phyloP scores from a whole-genome alignment of 352 stramenopile genomes.

The Chrysophaeum taylorii region DNA sequence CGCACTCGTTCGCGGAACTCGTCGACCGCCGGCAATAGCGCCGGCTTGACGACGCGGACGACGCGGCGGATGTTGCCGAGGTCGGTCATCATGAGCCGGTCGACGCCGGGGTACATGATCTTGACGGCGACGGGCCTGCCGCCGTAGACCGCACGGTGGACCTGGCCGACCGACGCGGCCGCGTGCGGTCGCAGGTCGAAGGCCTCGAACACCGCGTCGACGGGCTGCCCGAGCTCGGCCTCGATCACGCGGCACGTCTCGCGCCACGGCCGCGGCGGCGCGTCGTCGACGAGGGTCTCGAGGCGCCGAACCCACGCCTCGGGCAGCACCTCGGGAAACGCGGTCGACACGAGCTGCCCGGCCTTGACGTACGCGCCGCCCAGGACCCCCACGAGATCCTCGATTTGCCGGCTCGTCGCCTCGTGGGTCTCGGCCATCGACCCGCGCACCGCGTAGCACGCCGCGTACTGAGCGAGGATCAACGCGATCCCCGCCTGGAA shows the following conservation, averaged over 20 bases:
- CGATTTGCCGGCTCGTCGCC: background rate
- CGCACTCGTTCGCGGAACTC: background rate
- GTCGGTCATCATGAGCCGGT: background rate
- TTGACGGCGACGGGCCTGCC: conserved; percentile 69
- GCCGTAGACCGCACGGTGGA: conserved; percentile 46
- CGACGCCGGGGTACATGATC: conserved; percentile 31
- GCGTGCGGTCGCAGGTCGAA: conserved; percentile 68
- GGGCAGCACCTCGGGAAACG: conserved; percentile 1
- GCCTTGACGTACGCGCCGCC: conserved; percentile 4
- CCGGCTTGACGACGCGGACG: conserved; percentile 4
- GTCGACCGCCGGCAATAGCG: conserved; percentile 9
- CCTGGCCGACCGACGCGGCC: conserved; percentile 69
- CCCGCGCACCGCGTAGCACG: background rate
- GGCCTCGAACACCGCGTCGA: conserved; percentile 54
- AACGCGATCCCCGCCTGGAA: background rate
- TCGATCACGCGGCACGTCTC: conserved; percentile 17
- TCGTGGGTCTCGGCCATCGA: background rate
- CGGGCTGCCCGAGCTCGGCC: conserved; percentile 30
- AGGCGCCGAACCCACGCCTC: background rate
- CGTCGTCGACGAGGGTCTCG: conserved; percentile 1
- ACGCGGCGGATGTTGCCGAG: background rate
- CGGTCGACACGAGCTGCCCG: background rate
- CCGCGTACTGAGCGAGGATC: background rate
- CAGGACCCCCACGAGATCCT: background rate
- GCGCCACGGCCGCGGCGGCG: conserved; percentile 3